Percentiles rank a stretch among this genome's conserved stretches.
Conservation (phyloP, 345 rosid genomes). For the Gossypioides kirkii region DNA sequence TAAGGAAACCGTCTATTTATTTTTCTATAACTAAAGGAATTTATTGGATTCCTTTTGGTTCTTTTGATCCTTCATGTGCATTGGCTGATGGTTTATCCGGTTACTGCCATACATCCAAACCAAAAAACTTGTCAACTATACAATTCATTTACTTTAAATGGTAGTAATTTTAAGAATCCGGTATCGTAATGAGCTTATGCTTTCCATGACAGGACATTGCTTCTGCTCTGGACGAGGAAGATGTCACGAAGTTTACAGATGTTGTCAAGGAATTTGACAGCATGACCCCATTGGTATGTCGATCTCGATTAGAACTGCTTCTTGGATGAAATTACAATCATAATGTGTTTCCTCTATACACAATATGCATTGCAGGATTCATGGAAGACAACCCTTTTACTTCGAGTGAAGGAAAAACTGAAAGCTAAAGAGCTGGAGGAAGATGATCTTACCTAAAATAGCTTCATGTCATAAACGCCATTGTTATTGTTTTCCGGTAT, state of each 20-base stretch:
- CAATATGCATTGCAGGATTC: slow-evolving; percentile 48
- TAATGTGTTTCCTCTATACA: background rate
- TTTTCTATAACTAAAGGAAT: background rate
- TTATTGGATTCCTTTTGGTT: background rate
- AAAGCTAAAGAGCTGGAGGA: slow-evolving; percentile 92
- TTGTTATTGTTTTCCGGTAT: slow-evolving; percentile 14
- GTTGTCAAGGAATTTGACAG: slow-evolving; percentile 92
- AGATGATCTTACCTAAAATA: slow-evolving; percentile 83
- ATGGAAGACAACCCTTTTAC: slow-evolving; percentile 88
- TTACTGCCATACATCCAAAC: background rate
- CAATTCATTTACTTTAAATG: background rate
- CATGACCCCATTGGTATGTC: slow-evolving; percentile 90
- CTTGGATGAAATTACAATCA: background rate
- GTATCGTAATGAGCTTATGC: background rate
- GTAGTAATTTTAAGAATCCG: background rate
- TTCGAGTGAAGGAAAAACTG: slow-evolving; percentile 97
- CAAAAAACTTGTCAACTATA: background rate
- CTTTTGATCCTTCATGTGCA: background rate
- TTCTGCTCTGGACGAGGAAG: slow-evolving; percentile 90
- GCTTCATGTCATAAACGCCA: slow-evolving; percentile 10
- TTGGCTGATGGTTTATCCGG: background rate
- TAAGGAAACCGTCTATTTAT: background rate
- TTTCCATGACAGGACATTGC: slow-evolving; percentile 59
- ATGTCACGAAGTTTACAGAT: slow-evolving; percentile 70
- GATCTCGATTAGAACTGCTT: background rate